A percentile compares a stretch with the other conserved stretches of the same genome.
Evolutionary conservation across 2,329 filamentous ascomycete genomes (phyloP).

Genomic region (Zasmidium citrigriseum): DNA sequence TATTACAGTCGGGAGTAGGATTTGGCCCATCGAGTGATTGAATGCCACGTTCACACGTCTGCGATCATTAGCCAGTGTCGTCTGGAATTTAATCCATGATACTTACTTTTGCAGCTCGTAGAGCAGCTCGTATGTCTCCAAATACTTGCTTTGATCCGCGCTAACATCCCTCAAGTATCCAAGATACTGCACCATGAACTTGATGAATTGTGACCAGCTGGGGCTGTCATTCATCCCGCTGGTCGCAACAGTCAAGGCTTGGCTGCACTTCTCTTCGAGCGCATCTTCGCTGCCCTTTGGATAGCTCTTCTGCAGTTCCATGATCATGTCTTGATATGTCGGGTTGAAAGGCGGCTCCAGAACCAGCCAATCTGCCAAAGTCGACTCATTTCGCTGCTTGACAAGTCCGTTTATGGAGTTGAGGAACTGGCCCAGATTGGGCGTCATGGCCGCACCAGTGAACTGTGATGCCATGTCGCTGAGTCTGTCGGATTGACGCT

Average conservation of each 20-base stretch:
- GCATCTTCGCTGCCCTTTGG: conserved; percentile 50
- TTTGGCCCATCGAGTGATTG: conserved; percentile 74
- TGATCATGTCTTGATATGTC: conserved; percentile 67
- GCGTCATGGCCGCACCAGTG: conserved; percentile 9
- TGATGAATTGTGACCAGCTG: conserved; percentile 73
- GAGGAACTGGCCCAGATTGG: conserved; percentile 65
- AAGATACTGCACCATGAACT: conserved; percentile 80
- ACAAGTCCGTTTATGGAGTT: conserved; percentile 64
- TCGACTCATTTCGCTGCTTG: conserved; percentile 62
- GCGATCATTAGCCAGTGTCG: neutral
- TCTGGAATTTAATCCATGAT: neutral
- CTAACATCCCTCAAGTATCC: conserved; percentile 80
- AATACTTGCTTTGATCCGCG: conserved; percentile 71
- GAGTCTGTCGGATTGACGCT: neutral
- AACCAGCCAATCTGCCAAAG: conserved; percentile 69
- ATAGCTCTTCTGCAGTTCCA: conserved; percentile 65
- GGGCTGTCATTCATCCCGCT: conserved; percentile 65
- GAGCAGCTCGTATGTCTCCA: conserved; percentile 73
- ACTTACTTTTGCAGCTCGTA: conserved; percentile 67
- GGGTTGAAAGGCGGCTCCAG: conserved; percentile 71
- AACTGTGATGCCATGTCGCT: conserved; percentile 7
- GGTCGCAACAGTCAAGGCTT: conserved; percentile 64
- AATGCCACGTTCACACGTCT: conserved; percentile 77
- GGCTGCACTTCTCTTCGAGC: conserved; percentile 65
- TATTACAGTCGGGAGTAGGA: conserved; percentile 82